Evolutionary conservation across 352 stramenopile genomes (phyloP).

Genomic region (Phytophthora cactorum): DNA sequence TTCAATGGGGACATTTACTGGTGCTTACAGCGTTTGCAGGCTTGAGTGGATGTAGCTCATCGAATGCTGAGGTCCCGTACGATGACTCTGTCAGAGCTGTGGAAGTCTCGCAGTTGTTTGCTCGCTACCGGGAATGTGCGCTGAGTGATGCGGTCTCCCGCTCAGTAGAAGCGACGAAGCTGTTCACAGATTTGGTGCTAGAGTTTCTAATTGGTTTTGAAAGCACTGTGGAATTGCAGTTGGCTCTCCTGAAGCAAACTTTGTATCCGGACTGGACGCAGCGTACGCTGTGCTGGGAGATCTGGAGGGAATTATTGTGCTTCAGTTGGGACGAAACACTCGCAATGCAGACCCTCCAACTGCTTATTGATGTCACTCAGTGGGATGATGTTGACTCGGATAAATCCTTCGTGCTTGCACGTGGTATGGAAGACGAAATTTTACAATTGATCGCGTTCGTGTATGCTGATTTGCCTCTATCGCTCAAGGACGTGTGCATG

Average conservation of each 20-base stretch:
- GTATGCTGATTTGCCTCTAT: slow-evolving; percentile 44
- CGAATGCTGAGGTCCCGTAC: slow-evolving; percentile 6
- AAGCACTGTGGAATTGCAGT: slow-evolving; percentile 43
- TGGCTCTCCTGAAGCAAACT: slow-evolving; percentile 60
- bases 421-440: slow-evolving; percentile 41
- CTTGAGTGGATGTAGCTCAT: slow-evolving; percentile 4
- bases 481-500: slow-evolving; percentile 55
- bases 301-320: slow-evolving; percentile 69
- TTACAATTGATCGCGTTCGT: slow-evolving; percentile 54
- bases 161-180: slow-evolving; percentile 9
- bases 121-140: slow-evolving; percentile 45
- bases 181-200: slow-evolving; percentile 58
- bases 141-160: slow-evolving; percentile 20
- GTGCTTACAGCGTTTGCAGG: slow-evolving; percentile 41
- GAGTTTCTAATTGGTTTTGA: slow-evolving; percentile 32
- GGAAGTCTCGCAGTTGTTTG: slow-evolving; percentile 42
- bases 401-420: slow-evolving; percentile 28
- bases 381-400: slow-evolving; percentile 27
- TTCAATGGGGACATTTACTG: slow-evolving; percentile 46
- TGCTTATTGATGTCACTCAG: slow-evolving; percentile 45
- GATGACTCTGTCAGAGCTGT: slow-evolving; percentile 26
- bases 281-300: slow-evolving; percentile 51
- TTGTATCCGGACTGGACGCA: slow-evolving; percentile 51
- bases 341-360: slow-evolving; percentile 32
- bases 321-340: slow-evolving; percentile 53